phyloP scores from a whole-genome alignment of 805 yeast species.

The Helenozyma baotianmanensis region DNA sequence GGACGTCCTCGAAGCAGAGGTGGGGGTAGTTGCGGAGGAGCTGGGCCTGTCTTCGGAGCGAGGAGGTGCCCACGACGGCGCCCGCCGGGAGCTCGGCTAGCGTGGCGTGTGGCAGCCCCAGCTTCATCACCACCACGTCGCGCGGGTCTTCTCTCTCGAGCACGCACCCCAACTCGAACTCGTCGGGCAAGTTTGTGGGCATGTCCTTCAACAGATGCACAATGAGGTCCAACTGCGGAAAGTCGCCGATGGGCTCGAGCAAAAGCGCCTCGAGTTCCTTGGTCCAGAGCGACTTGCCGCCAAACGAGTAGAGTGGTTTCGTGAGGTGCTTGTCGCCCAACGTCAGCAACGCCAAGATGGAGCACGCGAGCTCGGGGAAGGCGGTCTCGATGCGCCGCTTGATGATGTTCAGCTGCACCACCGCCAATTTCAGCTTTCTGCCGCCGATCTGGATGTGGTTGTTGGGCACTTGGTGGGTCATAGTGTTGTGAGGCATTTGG shows the following conservation, averaged over 20 bases:
- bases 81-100: constrained; percentile 79
- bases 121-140: constrained; percentile 81
- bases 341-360: constrained; percentile 76
- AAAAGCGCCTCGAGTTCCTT: constrained; percentile 83
- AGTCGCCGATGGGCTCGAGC: constrained; percentile 55
- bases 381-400: constrained; percentile 51
- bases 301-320: constrained; percentile 87
- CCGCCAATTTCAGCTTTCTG: constrained; percentile 82
- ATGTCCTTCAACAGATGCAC: constrained; percentile 92
- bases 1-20: constrained; percentile 72
- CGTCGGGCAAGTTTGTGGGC: constrained; percentile 89
- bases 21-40: constrained; percentile 72
- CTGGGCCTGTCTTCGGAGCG: constrained; percentile 92
- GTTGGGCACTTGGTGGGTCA: constrained; percentile 22
- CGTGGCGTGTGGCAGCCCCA: constrained; percentile 55
- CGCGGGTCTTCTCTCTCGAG: constrained; percentile 87
- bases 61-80: constrained; percentile 88
- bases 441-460: constrained; percentile 67
- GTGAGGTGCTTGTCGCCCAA: constrained; percentile 85
- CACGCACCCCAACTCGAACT: constrained; percentile 84
- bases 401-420: constrained; percentile 76
- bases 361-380: constrained; percentile 65
- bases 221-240: constrained; percentile 73
- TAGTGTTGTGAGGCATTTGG: constrained; percentile 18
- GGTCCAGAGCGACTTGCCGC: constrained; percentile 96